Evolutionary conservation across 345 rosid genomes (phyloP), one percentile per base, ranked within the genome.

Genomic region (Acer yangbiense): DNA sequence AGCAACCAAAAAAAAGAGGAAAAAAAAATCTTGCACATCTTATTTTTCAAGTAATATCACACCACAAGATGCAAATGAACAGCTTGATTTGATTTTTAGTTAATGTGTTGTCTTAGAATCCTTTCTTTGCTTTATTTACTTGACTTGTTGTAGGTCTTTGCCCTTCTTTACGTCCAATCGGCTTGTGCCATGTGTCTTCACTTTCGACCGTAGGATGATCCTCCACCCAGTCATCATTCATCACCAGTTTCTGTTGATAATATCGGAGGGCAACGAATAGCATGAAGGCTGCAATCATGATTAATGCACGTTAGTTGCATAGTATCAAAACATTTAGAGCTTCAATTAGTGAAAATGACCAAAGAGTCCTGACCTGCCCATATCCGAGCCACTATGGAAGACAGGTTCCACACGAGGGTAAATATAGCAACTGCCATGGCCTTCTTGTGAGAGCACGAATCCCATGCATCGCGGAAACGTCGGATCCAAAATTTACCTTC

Each of bases 211-310:
- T 77, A 4, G 76, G 80, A 0, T 85, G 81, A 0, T 86, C 89
- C 46, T 10, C 81, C 44, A 29, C 78, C 78, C 85, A 83, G 7
- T 81, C 84, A 71, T 83, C 80, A 35, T 35, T 35, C 71, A 68
- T 72, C n/a, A 76, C 83, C 83, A 85, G 46, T 4, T 85, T 77
- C 18, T 89, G 94, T 41, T 89, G 95, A 76, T 88, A 87, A 48
- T 86, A 92, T 77, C 97, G 90, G 16, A 94, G 80, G 71, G 94
- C 99, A n/a, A 93, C 94, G 60, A 88, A 90, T 70, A 91, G 81
- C 88, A 94, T 87, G 77, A 96, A 92, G 68, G 87, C 98, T 89
- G 88, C 78, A 81, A 89, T 88, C 78, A 81, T 17, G 1, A 35
- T 62, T 13, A 64, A 20, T 69, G 23, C 0, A 39, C 43, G 20